Evolutionary conservation across 352 stramenopile genomes (phyloP), one percentile per base, ranked within the genome.

Genomic region (Pythium guiyangense): DNA sequence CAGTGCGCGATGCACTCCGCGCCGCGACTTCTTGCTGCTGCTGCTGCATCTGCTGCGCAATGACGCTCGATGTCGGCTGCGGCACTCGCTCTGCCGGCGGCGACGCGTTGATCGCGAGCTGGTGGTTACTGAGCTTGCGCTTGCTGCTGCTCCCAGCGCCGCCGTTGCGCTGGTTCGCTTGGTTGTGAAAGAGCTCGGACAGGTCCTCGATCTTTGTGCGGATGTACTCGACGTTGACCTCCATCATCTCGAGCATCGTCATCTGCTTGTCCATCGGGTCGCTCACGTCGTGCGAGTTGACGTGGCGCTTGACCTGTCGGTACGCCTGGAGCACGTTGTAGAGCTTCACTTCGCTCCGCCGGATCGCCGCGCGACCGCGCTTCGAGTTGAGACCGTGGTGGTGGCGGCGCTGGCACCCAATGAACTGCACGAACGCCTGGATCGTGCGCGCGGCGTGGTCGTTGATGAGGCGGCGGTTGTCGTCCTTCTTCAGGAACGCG

Each of bases 211-310:
- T 86, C 62, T 88, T 87, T 45, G 74, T 88, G 46, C 80, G 78
- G 39, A 91, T 88, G 59, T 91, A 86, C 67, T 88, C 80, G 52
- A 90, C 76, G 54, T 92, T 90, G 26, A 90, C 82, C 49, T 92
- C 79, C 79, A 92, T 88, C 78, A 88, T 90, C 64, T 92, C 82
- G 25, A 92, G 71, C 79, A 92, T 88, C 25, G 77, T 89, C 78
- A 92, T 84, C 57, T 92, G 79, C 57, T 82, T 83, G 70, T 92
- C 82, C 67, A 89, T 86, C 44, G 79, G 73, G 52, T 92, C 82
- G 46, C 71, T 87, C 48, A 84, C 65, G 55, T 90, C 82, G 42
- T 88, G 69, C 29, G 73, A 84, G 42, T 80, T 71, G n/a, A 89
- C 70, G 44, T 62, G 70, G 22, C 76, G 67, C 64, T 89, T 87